phyloP scores from a whole-genome alignment of 2,329 filamentous ascomycete species.

The Microcyclosporella mali region DNA sequence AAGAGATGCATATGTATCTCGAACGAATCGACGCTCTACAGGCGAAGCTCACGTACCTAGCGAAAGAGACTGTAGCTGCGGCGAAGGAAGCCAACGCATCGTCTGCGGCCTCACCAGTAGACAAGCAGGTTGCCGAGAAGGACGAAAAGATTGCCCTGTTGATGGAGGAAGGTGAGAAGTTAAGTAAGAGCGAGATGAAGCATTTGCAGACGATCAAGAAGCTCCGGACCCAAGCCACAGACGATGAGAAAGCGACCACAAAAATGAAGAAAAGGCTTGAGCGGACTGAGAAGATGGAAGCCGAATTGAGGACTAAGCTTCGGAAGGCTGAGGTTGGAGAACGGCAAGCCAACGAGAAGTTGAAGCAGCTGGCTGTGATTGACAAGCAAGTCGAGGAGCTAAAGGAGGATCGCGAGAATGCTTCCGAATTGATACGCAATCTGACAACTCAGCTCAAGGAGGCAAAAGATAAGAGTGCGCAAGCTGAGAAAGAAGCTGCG shows the following conservation, averaged over 20 bases:
- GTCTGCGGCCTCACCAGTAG: conserved; percentile 58
- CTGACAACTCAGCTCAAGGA: conserved; percentile 64
- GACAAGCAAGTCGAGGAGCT: conserved; percentile 36
- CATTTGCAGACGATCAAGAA: conserved; percentile 79
- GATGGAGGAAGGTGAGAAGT: conserved; percentile 84
- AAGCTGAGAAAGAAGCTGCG: conserved; percentile 60
- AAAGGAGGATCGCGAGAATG: conserved; percentile 29
- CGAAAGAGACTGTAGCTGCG: conserved; percentile 69
- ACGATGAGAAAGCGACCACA: conserved; percentile 47
- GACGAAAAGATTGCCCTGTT: conserved; percentile 84
- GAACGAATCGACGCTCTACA: conserved; percentile 90
- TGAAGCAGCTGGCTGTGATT: conserved; percentile 56
- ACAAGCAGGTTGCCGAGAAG: conserved; percentile 79
- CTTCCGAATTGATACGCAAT: conserved; percentile 58
- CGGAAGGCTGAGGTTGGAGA: conserved; percentile 55
- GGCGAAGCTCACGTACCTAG: conserved; percentile 81
- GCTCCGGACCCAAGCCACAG: conserved; percentile 50
- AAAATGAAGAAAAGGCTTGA: conserved; percentile 55
- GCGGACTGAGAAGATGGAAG: conserved; percentile 60
- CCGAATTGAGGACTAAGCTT: conserved; percentile 55
- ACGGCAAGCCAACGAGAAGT: conserved; percentile 51
- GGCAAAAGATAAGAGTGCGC: conserved; percentile 60
- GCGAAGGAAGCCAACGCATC: conserved; percentile 63
- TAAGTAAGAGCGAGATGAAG: conserved; percentile 81
- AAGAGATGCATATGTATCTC: conserved; percentile 75